Evolutionary conservation across 2,329 filamentous ascomycete genomes (phyloP), one percentile per base, ranked within the genome.

Genomic region (Cladosporium velox): DNA sequence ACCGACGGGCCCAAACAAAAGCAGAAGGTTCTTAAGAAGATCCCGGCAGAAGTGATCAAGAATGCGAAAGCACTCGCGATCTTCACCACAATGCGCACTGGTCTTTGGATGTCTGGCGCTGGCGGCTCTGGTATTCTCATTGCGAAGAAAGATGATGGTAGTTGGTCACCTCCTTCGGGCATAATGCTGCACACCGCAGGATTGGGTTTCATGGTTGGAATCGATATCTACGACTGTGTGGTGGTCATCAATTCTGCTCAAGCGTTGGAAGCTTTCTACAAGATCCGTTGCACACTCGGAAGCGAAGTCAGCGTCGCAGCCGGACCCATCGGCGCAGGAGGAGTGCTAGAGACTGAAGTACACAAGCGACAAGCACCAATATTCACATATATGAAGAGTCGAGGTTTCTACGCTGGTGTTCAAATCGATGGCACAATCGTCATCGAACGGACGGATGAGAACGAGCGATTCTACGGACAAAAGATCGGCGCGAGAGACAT

Each of bases 151-250:
- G 89, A 90, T 28, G 93, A 96, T 71, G 93, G 93, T 7, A 89
- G 89, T 70, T 97, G 93, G 93, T 95, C 92, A 69, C 91, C 93
- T 10, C 94, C 94, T 0, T 96, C 92, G 0, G 93, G 91, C 58
- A 93, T 98, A 70, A 86, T 97, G 81, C 85, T 97, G 57, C 94
- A 98, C 76, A 97, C 94, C 0, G 88, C 92, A 0, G 92, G 91
- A 0, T 84, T 97, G 38, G 94, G 93, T 41, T 97, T 98, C 75
- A 86, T 97, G 63, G 89, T 93, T 6, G 94, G 93, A 2, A 90
- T 97, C 49, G 94, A 98, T 76, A 93, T 97, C 35, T 98, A 97
- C 82, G 94, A 98, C 77, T 97, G 93, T 74, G 91, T 98, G 15
- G 86, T 97, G 10, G 91, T 97, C 41, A 93, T 97, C 75, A 97